Conservation (phyloP, 2,329 filamentous ascomycete species). For the Botrytis elliptica region DNA sequence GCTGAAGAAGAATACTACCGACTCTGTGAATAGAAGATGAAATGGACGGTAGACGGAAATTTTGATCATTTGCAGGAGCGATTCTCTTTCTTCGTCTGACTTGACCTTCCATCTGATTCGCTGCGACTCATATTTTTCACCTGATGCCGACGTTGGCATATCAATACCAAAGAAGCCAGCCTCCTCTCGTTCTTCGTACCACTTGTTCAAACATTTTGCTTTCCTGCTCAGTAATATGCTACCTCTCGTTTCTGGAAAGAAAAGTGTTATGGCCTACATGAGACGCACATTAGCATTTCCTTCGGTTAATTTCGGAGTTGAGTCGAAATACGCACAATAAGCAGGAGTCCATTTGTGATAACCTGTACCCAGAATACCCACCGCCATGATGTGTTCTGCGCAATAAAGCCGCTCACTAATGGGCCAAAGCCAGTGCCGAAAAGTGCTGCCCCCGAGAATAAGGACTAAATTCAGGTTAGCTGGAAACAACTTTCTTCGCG, state of each 20-base stretch:
- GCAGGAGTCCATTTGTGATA: slow-evolving; percentile 64
- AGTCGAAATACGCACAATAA: slow-evolving; percentile 42
- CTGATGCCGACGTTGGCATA: slow-evolving; percentile 38
- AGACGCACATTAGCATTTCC: neutral
- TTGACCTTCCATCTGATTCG: slow-evolving; percentile 79
- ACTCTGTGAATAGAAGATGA: slow-evolving; percentile 71
- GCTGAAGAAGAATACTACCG: slow-evolving; percentile 81
- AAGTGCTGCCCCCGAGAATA: slow-evolving; percentile 79
- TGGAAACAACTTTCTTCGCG: neutral
- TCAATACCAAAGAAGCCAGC: slow-evolving; percentile 51
- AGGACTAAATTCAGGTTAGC: slow-evolving; percentile 39
- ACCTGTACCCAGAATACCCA: slow-evolving; percentile 90
- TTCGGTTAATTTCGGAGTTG: neutral
- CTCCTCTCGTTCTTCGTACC: slow-evolving; percentile 72
- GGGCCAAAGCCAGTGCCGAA: slow-evolving; percentile 79
- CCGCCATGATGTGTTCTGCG: slow-evolving; percentile 67
- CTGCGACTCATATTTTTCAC: slow-evolving; percentile 39
- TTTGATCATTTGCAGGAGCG: slow-evolving; percentile 65
- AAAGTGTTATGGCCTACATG: slow-evolving; percentile 54
- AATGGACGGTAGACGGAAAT: slow-evolving; percentile 78
- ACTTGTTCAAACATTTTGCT: slow-evolving; percentile 70
- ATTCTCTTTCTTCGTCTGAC: slow-evolving; percentile 72
- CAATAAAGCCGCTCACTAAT: slow-evolving; percentile 67
- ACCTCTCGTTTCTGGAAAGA: slow-evolving; percentile 81
- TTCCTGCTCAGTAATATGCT: slow-evolving; percentile 77